Evolutionary conservation across 2,329 filamentous ascomycete species (phyloP).

Genomic region (Aspergillus caelatus): DNA sequence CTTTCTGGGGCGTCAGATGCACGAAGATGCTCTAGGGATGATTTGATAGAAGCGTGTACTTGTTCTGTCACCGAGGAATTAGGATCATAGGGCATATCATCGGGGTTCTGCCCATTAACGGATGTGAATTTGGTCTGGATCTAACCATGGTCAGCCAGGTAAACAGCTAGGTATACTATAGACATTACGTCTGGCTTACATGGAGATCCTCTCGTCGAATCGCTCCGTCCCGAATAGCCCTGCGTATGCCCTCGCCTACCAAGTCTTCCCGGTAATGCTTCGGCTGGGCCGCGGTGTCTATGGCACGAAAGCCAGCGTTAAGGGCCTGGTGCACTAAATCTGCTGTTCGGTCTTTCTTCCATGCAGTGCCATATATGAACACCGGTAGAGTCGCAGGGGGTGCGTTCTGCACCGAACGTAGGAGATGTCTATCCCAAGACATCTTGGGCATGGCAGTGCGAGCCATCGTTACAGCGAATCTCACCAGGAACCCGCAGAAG

Average conservation of each 20-base stretch:
- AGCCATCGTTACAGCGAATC: conserved; percentile 18
- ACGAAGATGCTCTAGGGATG: conserved; percentile 66
- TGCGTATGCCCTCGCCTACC: conserved; percentile 68
- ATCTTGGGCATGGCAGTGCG: conserved; percentile 27
- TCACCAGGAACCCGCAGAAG: neutral
- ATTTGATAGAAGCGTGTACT: conserved; percentile 67
- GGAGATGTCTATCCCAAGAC: conserved; percentile 35
- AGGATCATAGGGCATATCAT: conserved; percentile 65
- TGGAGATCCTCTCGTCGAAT: conserved; percentile 65
- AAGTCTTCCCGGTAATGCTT: conserved; percentile 75
- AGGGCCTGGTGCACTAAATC: conserved; percentile 71
- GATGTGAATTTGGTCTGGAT: conserved; percentile 85
- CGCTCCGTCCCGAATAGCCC: conserved; percentile 62
- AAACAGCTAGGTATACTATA: neutral
- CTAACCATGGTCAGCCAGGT: conserved; percentile 38
- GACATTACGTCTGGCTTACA: conserved; percentile 45
- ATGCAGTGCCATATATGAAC: conserved; percentile 80
- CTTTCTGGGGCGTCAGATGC: conserved; percentile 24
- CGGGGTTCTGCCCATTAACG: conserved; percentile 61
- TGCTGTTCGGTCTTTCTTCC: conserved; percentile 73
- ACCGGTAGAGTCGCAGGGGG: conserved; percentile 38
- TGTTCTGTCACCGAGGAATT: conserved; percentile 63
- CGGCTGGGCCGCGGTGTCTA: conserved; percentile 80
- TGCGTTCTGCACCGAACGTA: conserved; percentile 29
- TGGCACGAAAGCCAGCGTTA: conserved; percentile 67